A percentile compares a stretch with the other conserved stretches of the same genome.
phyloP scores from a whole-genome alignment of 306 rosid species.

The Inga oerstediana region DNA sequence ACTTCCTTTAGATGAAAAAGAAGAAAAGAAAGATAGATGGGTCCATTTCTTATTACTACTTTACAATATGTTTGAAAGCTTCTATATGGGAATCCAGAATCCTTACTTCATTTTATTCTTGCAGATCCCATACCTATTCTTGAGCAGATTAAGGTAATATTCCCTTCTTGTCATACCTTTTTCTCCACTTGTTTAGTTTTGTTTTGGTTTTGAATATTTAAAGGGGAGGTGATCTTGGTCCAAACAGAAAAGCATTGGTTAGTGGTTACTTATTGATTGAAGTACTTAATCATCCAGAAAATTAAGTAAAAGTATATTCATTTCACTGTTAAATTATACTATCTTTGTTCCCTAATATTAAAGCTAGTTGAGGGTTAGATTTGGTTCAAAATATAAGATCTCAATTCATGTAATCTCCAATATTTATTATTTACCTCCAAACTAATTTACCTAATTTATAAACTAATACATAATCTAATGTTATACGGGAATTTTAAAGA shows the following conservation, averaged over 20 bases:
- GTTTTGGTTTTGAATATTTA: conserved; percentile 12
- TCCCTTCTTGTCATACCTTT: neutral
- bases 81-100: neutral
- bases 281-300: neutral
- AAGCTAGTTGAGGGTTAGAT: no score
- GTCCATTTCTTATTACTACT: neutral
- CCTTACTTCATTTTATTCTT: conserved; percentile 4
- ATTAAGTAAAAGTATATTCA: neutral
- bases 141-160: conserved; percentile 36
- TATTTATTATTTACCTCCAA: no score
- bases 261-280: conserved; percentile 10
- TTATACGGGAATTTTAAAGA: no score
- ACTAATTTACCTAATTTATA: no score
- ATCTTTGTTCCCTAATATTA: no score
- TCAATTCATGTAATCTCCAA: neutral
- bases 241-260: neutral
- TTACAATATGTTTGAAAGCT: neutral
- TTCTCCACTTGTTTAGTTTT: neutral
- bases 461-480: no score
- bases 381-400: no score
- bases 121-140: conserved; percentile 35
- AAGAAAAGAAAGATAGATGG: neutral
- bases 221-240: conserved; percentile 3
- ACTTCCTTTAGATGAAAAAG: neutral
- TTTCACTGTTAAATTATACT: neutral